Evolutionary conservation across 805 yeast species (phyloP).

Genomic region (Kodamaea fukazawae): DNA sequence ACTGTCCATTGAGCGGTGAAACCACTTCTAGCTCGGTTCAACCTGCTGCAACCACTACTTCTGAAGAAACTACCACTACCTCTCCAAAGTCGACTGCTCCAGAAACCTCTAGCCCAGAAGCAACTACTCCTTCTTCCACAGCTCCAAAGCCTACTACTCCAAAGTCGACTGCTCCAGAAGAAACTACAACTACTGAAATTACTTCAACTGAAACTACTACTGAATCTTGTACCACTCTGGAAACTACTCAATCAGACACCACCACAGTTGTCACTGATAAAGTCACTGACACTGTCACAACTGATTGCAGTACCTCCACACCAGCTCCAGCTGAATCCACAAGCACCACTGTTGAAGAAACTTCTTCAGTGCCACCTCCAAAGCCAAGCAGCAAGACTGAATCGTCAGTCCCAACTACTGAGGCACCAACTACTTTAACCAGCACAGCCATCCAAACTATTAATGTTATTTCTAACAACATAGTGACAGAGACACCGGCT

Average conservation of each 20-base stretch:
- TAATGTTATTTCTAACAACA: constrained; percentile 43
- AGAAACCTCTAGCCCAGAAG: background rate
- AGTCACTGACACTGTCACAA: background rate
- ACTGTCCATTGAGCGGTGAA: constrained; percentile 17
- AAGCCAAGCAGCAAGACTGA: constrained; percentile 7
- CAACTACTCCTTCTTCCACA: constrained; percentile 7
- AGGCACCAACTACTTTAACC: constrained; percentile 7
- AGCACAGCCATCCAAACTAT: constrained; percentile 21
- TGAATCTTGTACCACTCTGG: constrained; percentile 10
- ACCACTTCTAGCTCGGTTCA: constrained; percentile 2
- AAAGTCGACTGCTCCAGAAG: constrained; percentile 2
- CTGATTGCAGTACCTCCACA: background rate
- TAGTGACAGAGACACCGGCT: constrained; percentile 32
- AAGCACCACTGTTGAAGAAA: constrained; percentile 9
- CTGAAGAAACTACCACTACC: constrained; percentile 9
- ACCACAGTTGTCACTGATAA: constrained; percentile 1
- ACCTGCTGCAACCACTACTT: background rate
- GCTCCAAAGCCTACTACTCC: constrained; percentile 4
- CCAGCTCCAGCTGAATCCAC: constrained; percentile 6
- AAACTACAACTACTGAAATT: background rate
- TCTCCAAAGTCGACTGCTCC: constrained; percentile 1
- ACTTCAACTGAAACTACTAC: constrained; percentile 6
- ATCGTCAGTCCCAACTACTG: constrained; percentile 8
- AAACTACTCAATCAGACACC: constrained; percentile 1
- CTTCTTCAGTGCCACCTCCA: constrained; percentile 4